These are phyloP conservation scores for Pythium grandisporangium DNA, from an alignment of 352 stramenopile species.

Conservation along the genomic window DNA sequence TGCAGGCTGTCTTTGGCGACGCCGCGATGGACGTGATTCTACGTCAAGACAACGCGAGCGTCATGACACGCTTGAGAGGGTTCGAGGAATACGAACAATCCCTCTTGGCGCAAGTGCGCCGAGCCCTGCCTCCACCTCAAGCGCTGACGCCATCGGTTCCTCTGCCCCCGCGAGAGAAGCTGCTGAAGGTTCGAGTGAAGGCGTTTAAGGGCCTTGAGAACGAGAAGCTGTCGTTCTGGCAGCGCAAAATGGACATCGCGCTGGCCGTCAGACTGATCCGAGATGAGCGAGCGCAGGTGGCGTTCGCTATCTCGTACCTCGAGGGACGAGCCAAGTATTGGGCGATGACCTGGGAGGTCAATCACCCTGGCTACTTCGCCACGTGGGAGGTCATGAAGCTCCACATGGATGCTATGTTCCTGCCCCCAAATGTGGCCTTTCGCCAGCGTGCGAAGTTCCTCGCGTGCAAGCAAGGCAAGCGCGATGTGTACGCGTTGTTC, in stretches of 20 bases:
- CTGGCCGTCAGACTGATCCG: slow-evolving; percentile 4
- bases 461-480: slow-evolving; percentile 9
- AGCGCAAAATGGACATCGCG: slow-evolving; percentile 11
- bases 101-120: no score
- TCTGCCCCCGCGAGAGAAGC: no score
- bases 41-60: no score
- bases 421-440: slow-evolving; percentile 12
- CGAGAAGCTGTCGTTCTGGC: slow-evolving; percentile 11
- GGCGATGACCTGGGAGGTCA: slow-evolving; percentile 7
- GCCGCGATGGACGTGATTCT: no score
- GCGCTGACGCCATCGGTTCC: no score
- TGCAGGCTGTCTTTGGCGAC: no score
- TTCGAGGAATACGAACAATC: no score
- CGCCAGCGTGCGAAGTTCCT: slow-evolving; percentile 13
- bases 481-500: slow-evolving; percentile 6
- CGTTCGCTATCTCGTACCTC: slow-evolving; percentile 9
- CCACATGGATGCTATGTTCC: slow-evolving; percentile 6
- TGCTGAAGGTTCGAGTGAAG: no score
- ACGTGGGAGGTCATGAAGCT: neutral
- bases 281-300: slow-evolving; percentile 7
- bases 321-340: slow-evolving; percentile 10
- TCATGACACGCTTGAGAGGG: no score
- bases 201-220: slow-evolving; percentile 4
- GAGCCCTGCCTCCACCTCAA: no score
- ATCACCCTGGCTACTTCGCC: slow-evolving; percentile 7